Evolutionary conservation across 2,329 filamentous ascomycete genomes (phyloP), one percentile per base, ranked within the genome.

Genomic region (Ceratocystis papillata): DNA sequence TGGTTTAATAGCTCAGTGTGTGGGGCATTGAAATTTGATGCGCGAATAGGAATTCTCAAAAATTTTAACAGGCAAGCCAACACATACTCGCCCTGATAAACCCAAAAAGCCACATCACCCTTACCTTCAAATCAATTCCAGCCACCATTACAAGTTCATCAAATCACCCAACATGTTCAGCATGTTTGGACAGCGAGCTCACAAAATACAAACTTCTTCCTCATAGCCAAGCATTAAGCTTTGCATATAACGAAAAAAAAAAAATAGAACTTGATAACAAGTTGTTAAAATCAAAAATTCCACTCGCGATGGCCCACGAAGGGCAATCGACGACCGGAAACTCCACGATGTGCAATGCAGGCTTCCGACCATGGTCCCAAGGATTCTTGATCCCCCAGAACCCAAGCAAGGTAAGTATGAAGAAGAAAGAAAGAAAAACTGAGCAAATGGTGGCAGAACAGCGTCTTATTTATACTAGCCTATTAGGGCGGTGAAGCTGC

Each of bases 401-500:
- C 66, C 66, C 66, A 67, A 67, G 66, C 66, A 67, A 67, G 66
- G 66, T 67, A 67, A 67, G 66, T 67, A 67, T 67, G 66, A 65
- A 65, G 50, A 67, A 65, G 46, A 67, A 65, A 67, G 28, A 41
- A 37, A 62, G 44, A 25, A 30, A 65, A 65, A 67, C 50, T 37
- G 45, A 65, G 30, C 7, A 67, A 65, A 65, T n/a, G 46, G 15
- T 6, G 63, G 66, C 25, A 57, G 63, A 57, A 15, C 28, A 28
- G 46, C 4, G 1, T 17, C 28, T 17, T 65, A 65, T 67, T 67
- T 67, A 67, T 67, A 65, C 46, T 15, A 7, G 6, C 17, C 3
- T n/a, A 1, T 28, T 45, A 15, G 22, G 53, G 50, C 53, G 63
- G 53, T 46, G 44, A 25, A 6, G 44, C 22, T 17, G 17, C 28